These are phyloP conservation scores for Blastomyces emzantsi DNA, from an alignment of 2,329 filamentous ascomycete species.

Conservation along the genomic window DNA sequence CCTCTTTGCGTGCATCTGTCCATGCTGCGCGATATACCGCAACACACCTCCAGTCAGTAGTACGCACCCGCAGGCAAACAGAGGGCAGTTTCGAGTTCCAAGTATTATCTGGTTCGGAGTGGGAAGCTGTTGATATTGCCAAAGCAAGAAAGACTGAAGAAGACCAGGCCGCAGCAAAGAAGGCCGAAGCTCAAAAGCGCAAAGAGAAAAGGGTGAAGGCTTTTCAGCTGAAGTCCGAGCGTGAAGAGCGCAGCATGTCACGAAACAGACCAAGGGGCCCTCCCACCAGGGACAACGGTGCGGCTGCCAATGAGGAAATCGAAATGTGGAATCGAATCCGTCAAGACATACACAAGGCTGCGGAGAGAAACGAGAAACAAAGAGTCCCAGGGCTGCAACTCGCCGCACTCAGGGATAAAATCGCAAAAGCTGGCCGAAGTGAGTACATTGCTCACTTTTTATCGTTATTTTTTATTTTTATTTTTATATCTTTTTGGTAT, in stretches of 20 bases:
- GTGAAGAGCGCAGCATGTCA: constrained; percentile 26
- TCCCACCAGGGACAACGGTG: constrained; percentile 34
- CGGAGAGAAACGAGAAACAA: constrained; percentile 38
- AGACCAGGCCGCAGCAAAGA: neutral
- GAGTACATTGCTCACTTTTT: constrained; percentile 20
- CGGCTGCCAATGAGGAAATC: constrained; percentile 37
- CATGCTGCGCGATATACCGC: neutral
- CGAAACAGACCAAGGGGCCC: constrained; percentile 35
- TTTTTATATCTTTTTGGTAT: neutral
- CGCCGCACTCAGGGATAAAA: constrained; percentile 36
- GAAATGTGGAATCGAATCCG: constrained; percentile 39
- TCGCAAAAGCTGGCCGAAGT: constrained; percentile 35
- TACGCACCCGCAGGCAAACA: constrained; percentile 10
- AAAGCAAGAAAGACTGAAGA: constrained; percentile 13
- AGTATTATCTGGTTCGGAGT: constrained; percentile 14
- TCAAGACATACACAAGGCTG: constrained; percentile 35
- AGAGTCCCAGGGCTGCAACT: constrained; percentile 34
- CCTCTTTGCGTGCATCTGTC: neutral
- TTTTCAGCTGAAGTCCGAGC: neutral
- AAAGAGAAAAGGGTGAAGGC: neutral
- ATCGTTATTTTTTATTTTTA: too few species aligned
- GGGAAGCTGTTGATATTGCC: constrained; percentile 22
- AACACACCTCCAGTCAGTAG: neutral
- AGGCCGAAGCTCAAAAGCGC: neutral
- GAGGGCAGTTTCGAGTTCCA: neutral